phyloP scores from a whole-genome alignment of 2,329 filamentous ascomycete genomes.

The Pseudocercospora macadamiae region DNA sequence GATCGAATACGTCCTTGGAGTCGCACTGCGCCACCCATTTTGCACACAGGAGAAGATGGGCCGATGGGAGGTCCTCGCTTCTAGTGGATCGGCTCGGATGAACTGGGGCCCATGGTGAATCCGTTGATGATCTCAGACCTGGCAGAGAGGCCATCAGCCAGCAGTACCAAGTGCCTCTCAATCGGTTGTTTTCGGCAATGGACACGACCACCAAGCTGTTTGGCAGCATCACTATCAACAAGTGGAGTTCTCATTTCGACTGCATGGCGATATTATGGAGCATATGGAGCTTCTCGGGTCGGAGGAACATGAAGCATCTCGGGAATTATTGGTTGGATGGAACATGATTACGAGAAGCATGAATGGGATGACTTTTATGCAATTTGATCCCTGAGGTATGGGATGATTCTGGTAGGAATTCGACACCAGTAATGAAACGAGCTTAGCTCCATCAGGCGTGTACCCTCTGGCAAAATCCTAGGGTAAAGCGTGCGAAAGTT shows the following conservation, averaged over 20 bases:
- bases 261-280: constrained; percentile 20
- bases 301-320: background rate
- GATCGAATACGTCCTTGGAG: constrained; percentile 35
- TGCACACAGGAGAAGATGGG: constrained; percentile 33
- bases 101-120: constrained; percentile 37
- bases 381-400: too few relatives aligned
- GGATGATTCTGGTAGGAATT: too few relatives aligned
- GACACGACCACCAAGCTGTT: background rate
- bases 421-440: background rate
- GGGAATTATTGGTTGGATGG: constrained; percentile 3
- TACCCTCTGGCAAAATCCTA: too few relatives aligned
- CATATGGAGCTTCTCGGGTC: background rate
- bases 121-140: too few relatives aligned
- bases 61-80: constrained; percentile 31
- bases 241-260: background rate
- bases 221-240: background rate
- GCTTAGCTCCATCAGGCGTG: constrained; percentile 10
- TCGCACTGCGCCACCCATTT: constrained; percentile 29
- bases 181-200: background rate
- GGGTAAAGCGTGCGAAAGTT: constrained; percentile 21
- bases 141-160: background rate
- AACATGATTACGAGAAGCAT: constrained; percentile 18
- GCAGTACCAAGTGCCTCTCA: background rate
- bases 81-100: constrained; percentile 26
- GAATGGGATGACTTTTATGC: constrained; percentile 5